Percentiles rank a stretch among this genome's conserved stretches.
These are phyloP conservation scores for Boletus vinaceobasis DNA, from an alignment of 768 basidiomycete genomes.

Conservation along the genomic window DNA sequence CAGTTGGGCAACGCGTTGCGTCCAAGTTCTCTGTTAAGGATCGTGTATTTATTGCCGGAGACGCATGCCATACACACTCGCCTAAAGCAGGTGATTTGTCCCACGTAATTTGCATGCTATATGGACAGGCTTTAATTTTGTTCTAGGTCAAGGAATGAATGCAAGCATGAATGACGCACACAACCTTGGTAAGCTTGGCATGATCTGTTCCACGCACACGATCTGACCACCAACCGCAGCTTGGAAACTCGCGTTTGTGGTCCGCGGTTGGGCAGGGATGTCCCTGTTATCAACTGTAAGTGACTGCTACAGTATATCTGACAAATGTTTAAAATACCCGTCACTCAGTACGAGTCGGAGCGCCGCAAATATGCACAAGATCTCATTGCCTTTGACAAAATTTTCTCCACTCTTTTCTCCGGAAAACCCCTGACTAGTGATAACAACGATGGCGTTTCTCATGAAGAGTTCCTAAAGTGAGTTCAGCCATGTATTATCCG, in stretches of 20 bases:
- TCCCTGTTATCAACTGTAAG: conserved; percentile 46
- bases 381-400: conserved; percentile 51
- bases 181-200: conserved; percentile 40
- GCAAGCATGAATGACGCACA: conserved; percentile 53
- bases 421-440: conserved; percentile 44
- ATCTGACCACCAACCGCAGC: conserved; percentile 23
- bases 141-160: conserved; percentile 50
- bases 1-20: conserved; percentile 57
- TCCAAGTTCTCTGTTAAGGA: conserved; percentile 45
- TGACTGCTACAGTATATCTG: background rate
- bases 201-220: background rate
- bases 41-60: conserved; percentile 56
- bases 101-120: background rate
- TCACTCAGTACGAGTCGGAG: conserved; percentile 48
- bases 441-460: conserved; percentile 36
- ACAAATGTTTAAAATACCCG: background rate
- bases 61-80: conserved; percentile 48
- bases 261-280: conserved; percentile 45
- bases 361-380: conserved; percentile 53
- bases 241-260: conserved; percentile 53
- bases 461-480: conserved; percentile 45
- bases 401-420: conserved; percentile 50
- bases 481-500: conserved; percentile 2
- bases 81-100: conserved; percentile 37
- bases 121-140: conserved; percentile 14